Evolutionary conservation across 805 yeast species (phyloP).

Genomic region (Schizosaccharomyces lindneri): DNA sequence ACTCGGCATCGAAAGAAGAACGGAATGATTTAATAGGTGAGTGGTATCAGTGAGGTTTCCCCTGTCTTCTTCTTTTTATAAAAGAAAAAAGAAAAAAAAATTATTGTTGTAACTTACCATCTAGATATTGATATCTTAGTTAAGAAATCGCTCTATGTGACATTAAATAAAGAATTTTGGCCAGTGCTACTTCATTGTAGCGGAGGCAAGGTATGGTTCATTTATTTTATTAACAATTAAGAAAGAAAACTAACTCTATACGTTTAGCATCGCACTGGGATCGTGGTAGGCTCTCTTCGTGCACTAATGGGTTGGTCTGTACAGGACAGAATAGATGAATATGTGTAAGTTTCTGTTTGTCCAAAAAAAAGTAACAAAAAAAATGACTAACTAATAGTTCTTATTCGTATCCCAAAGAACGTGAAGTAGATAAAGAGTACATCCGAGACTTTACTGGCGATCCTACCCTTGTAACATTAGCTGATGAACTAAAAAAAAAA

Average conservation of each 20-base stretch:
- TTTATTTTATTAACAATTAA: background rate
- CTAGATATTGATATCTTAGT: constrained; percentile 40
- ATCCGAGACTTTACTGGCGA: background rate
- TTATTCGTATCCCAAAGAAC: constrained; percentile 82
- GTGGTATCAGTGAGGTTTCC: no score
- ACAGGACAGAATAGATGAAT: constrained; percentile 24
- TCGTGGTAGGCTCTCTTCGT: constrained; percentile 78
- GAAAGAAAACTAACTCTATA: background rate
- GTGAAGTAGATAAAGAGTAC: constrained; percentile 44
- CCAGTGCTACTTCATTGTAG: constrained; percentile 88
- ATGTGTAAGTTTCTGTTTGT: background rate
- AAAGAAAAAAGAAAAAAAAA: no score
- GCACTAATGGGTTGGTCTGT: constrained; percentile 78
- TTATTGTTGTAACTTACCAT: constrained; percentile 20
- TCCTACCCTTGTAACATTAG: background rate
- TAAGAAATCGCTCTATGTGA: constrained; percentile 57
- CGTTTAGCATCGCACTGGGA: constrained; percentile 69
- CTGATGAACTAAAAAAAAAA: background rate
- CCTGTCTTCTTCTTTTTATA: constrained; percentile 20
- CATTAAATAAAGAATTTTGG: constrained; percentile 64
- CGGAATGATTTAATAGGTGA: no score
- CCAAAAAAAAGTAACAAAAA: constrained; percentile 31
- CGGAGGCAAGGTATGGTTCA: constrained; percentile 33
- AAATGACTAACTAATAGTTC: constrained; percentile 60
- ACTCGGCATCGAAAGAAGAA: constrained; percentile 35